phyloP scores from a whole-genome alignment of 106 monocot species.

The Acorus gramineus region DNA sequence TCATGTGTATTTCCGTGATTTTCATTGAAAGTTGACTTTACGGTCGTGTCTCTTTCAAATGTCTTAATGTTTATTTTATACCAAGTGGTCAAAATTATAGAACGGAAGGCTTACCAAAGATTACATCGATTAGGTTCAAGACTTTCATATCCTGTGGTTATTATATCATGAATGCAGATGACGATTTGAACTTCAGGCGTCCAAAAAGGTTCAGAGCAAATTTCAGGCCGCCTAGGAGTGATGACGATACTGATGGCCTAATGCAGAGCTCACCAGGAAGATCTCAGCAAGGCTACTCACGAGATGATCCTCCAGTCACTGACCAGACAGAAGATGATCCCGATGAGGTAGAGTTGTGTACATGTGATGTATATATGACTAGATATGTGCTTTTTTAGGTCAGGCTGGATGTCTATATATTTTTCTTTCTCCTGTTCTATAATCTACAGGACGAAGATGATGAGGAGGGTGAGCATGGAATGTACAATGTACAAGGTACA shows the following conservation, averaged over 20 bases:
- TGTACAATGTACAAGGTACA: constrained; percentile 96
- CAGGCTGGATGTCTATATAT: too few species aligned
- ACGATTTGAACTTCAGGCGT: constrained; percentile 52
- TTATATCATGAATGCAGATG: constrained; percentile 69
- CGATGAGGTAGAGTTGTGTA: constrained; percentile 49
- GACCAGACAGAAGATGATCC: constrained; percentile 91
- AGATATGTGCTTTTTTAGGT: too few species aligned
- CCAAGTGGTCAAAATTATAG: too few species aligned
- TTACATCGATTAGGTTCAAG: not conserved
- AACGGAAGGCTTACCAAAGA: too few species aligned
- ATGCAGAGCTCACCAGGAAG: constrained; percentile 88
- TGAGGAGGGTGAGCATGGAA: constrained; percentile 74
- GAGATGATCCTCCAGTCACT: constrained; percentile 83
- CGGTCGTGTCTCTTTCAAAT: too few species aligned
- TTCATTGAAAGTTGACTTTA: too few species aligned
- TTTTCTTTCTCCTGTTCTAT: too few species aligned
- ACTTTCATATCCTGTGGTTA: not conserved
- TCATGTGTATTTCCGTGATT: too few species aligned
- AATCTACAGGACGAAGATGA: constrained; percentile 68
- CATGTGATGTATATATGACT: too few species aligned
- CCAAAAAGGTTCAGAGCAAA: constrained; percentile 80
- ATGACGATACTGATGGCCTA: constrained; percentile 59
- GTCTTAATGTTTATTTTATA: too few species aligned
- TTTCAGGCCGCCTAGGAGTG: constrained; percentile 63
- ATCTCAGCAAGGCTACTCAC: constrained; percentile 61